Conservation (phyloP, 1,139 yeast species). For the Wickerhamomyces sp. region DNA sequence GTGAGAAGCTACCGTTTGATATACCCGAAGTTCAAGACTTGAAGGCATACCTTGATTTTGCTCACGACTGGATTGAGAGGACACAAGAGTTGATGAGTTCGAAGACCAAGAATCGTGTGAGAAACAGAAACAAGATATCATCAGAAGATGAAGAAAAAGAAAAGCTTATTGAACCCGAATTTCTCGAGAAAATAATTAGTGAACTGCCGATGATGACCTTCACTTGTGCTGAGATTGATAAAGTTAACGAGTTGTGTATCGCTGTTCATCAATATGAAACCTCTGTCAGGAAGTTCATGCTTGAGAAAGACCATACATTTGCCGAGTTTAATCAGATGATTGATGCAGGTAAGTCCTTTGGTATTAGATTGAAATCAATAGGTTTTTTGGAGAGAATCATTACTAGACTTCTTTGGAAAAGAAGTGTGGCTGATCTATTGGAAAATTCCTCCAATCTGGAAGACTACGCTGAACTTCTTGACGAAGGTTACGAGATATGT, state of each 20-base stretch:
- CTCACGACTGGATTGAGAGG: slow-evolving; percentile 49
- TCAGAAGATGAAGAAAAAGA: slow-evolving; percentile 14
- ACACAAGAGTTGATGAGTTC: slow-evolving; percentile 48
- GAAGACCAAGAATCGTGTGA: slow-evolving; percentile 46
- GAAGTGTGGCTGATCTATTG: not conserved
- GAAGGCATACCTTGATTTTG: slow-evolving; percentile 37
- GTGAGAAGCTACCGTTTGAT: slow-evolving; percentile 38
- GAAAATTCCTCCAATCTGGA: slow-evolving; percentile 20
- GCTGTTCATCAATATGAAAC: slow-evolving; percentile 53
- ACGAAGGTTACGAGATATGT: slow-evolving; percentile 36
- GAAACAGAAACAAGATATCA: slow-evolving; percentile 21
- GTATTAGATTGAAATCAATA: slow-evolving; percentile 49
- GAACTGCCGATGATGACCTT: slow-evolving; percentile 48
- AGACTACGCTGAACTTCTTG: slow-evolving; percentile 33
- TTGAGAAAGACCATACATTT: slow-evolving; percentile 17
- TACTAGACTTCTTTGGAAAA: slow-evolving; percentile 44
- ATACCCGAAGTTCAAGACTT: slow-evolving; percentile 28
- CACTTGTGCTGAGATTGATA: slow-evolving; percentile 54
- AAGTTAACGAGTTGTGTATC: slow-evolving; percentile 45
- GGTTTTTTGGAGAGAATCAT: slow-evolving; percentile 43
- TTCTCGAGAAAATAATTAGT: slow-evolving; percentile 35
- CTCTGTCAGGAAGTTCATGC: slow-evolving; percentile 36
- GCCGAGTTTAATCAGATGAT: slow-evolving; percentile 29
- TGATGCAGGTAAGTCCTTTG: slow-evolving; percentile 52
- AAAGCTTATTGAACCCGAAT: slow-evolving; percentile 17